phyloP scores from a whole-genome alignment of 1,284 basidiomycete genomes.

The Grifola frondosa region DNA sequence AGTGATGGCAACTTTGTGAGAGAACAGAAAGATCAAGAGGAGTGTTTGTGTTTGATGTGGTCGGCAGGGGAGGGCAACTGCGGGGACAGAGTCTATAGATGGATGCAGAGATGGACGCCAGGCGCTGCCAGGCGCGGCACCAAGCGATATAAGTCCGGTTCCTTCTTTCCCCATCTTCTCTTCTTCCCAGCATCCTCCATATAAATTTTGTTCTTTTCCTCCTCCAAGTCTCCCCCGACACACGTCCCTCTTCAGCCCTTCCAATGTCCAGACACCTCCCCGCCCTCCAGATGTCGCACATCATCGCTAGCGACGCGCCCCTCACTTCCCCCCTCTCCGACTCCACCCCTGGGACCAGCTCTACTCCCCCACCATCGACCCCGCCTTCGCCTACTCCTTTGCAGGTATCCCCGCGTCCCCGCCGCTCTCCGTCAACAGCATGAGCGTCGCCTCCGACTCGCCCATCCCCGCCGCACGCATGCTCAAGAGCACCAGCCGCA shows the following conservation, averaged over 20 bases:
- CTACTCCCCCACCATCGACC: conserved; percentile 41
- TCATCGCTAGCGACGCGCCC: conserved; percentile 54
- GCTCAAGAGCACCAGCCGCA: conserved; percentile 48
- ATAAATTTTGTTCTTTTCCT: conserved; percentile 18
- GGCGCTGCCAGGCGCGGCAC: conserved; percentile 1
- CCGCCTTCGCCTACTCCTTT: conserved; percentile 36
- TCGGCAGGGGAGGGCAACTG: conserved; percentile 12
- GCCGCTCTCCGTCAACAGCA: conserved; percentile 47
- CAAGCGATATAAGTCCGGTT: conserved; percentile 31
- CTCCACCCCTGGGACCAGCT: conserved; percentile 43
- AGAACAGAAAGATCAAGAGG: conserved; percentile 9
- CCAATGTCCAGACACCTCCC: conserved; percentile 32
- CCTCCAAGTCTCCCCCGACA: conserved; percentile 14
- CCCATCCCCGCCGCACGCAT: conserved; percentile 46
- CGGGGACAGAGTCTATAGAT: conserved; percentile 7
- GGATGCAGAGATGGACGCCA: conserved; percentile 15
- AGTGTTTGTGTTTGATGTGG: conserved; percentile 16
- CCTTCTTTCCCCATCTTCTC: conserved; percentile 15
- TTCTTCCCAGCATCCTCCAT: conserved; percentile 23
- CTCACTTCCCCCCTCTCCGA: conserved; percentile 54
- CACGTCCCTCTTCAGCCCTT: conserved; percentile 10
- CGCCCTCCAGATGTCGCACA: conserved; percentile 52
- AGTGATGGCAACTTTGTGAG: conserved; percentile 2
- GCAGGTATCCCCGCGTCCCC: conserved; percentile 53
- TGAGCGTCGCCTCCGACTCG: conserved; percentile 38